Conservation (phyloP, 202 grass and related monocot genomes). For the Schoenoplectus triqueter region DNA sequence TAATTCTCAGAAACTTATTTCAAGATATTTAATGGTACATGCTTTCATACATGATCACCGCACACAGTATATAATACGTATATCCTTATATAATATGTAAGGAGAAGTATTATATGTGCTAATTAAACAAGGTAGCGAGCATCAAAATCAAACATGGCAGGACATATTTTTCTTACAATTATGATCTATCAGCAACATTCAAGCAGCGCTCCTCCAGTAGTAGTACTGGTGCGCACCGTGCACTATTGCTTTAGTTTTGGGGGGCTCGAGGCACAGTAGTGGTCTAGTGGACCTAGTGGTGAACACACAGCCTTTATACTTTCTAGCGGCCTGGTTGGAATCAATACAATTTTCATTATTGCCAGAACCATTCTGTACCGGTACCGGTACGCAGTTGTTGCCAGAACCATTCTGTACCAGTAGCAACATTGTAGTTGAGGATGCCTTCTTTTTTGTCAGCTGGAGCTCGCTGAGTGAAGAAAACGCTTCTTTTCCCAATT, state of each 20-base stretch:
- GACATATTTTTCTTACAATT: neutral
- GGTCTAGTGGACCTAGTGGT: neutral
- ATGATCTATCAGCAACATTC: neutral
- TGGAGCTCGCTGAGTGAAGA: neutral
- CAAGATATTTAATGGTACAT: neutral
- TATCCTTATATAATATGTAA: neutral
- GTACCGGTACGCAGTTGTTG: neutral
- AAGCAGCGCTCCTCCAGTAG: neutral
- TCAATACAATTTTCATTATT: constrained; percentile 17
- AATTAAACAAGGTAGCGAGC: neutral
- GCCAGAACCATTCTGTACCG: neutral
- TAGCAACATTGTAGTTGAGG: neutral
- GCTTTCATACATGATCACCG: neutral
- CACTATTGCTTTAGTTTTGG: neutral
- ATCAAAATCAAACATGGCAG: neutral
- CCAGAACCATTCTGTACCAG: neutral
- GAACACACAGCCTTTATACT: neutral
- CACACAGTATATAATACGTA: neutral
- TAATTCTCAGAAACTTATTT: constrained; percentile 14
- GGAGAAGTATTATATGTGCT: neutral
- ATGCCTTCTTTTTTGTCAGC: neutral
- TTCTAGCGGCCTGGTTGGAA: neutral
- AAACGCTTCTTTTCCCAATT: neutral
- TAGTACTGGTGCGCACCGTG: neutral
- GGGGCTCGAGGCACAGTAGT: neutral